Evolutionary conservation across 2,329 filamentous ascomycete genomes (phyloP).

Genomic region (Orbilia javanica): DNA sequence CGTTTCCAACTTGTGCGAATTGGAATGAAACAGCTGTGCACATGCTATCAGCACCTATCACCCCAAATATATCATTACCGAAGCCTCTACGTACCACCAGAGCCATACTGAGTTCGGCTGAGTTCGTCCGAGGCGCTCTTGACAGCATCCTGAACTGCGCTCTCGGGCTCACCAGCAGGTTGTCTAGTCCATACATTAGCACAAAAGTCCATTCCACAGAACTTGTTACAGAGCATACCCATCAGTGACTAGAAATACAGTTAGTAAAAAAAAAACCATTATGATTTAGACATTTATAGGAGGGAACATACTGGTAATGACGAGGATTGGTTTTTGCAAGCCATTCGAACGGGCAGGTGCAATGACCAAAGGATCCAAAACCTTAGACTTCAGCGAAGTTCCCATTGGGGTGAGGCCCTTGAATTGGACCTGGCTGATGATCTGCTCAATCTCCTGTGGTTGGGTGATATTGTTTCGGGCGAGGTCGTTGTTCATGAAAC

Average conservation of each 20-base stretch:
- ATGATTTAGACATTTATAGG: background rate
- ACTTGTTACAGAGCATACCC: constrained; percentile 25
- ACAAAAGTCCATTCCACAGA: background rate
- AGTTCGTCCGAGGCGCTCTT: constrained; percentile 70
- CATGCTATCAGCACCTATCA: background rate
- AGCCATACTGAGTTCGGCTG: constrained; percentile 69
- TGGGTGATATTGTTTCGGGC: constrained; percentile 71
- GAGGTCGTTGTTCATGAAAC: constrained; percentile 76
- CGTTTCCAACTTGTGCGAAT: constrained; percentile 78
- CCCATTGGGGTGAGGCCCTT: constrained; percentile 77
- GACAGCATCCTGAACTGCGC: constrained; percentile 72
- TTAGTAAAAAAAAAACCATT: background rate
- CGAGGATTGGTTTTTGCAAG: constrained; percentile 74
- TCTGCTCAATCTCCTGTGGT: constrained; percentile 71
- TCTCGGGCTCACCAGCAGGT: constrained; percentile 73
- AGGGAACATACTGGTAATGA: constrained; percentile 69
- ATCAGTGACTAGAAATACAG: constrained; percentile 39
- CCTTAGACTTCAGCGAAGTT: constrained; percentile 73
- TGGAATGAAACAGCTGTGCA: constrained; percentile 72
- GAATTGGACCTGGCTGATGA: constrained; percentile 73
- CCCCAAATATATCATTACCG: background rate
- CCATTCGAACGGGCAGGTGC: constrained; percentile 69
- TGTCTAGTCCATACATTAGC: constrained; percentile 73
- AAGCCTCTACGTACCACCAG: constrained; percentile 64
- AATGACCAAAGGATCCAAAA: constrained; percentile 74